Evolutionary conservation across 2,329 filamentous ascomycete genomes (phyloP).

Genomic region (Thermochaetoides dissita): DNA sequence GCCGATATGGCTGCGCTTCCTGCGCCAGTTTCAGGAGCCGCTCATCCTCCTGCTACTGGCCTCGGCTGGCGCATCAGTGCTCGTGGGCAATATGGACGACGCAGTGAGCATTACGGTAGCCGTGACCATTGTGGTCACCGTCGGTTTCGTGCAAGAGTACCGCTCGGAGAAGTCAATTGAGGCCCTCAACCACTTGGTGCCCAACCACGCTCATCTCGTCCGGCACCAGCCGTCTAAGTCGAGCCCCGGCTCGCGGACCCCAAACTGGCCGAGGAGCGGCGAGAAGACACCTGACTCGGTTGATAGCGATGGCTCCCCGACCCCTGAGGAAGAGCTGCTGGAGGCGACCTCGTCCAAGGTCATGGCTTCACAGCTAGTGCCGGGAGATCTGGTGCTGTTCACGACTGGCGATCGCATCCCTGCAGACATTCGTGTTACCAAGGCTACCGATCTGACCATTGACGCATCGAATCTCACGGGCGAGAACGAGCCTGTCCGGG

Average conservation of each 20-base stretch:
- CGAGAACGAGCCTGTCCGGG: conserved; percentile 83
- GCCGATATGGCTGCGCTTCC: conserved; percentile 84
- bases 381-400: conserved; percentile 85
- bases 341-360: conserved; percentile 71
- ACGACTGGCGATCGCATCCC: conserved; percentile 93
- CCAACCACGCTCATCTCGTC: conserved; percentile 91
- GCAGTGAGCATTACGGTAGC: conserved; percentile 90
- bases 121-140: conserved; percentile 90
- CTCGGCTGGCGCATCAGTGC: conserved; percentile 73
- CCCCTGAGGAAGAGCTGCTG: conserved; percentile 47
- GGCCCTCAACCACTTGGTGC: conserved; percentile 82
- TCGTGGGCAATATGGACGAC: conserved; percentile 90
- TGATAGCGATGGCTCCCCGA: conserved; percentile 35
- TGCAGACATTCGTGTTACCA: conserved; percentile 86
- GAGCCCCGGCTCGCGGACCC: conserved; percentile 21
- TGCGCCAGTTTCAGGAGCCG: conserved; percentile 94
- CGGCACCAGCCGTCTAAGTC: conserved; percentile 36
- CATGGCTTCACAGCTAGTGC: conserved; percentile 74
- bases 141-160: conserved; percentile 96
- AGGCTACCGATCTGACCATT: conserved; percentile 77
- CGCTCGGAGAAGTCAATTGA: conserved; percentile 95
- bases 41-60: conserved; percentile 82
- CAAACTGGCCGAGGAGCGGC: conserved; percentile 34
- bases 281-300: conserved; percentile 33
- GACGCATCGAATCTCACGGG: conserved; percentile 95